Percentiles rank a stretch among this genome's conserved stretches.
phyloP scores from a whole-genome alignment of 192 early-diverging fungal species.

The Blastocladiella britannica region DNA sequence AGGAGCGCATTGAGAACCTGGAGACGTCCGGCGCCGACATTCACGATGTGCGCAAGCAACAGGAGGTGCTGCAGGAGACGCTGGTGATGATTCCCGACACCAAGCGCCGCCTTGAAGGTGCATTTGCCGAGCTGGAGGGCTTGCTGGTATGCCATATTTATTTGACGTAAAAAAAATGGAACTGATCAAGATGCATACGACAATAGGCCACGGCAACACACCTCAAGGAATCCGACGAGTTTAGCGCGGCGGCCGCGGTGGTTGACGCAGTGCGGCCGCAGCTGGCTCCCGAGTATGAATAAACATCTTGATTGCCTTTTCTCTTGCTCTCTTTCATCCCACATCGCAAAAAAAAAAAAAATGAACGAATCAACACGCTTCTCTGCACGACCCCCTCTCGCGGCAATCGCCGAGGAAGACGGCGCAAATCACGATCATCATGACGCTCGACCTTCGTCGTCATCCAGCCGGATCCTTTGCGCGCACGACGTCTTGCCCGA shows the following conservation, averaged over 20 bases:
- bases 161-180: neutral
- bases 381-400: too few relatives aligned
- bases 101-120: conserved; percentile 22
- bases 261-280: neutral
- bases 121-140: conserved; percentile 21
- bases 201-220: neutral
- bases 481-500: too few relatives aligned
- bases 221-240: neutral
- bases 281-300: neutral
- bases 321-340: too few relatives aligned
- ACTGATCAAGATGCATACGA: neutral
- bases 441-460: too few relatives aligned
- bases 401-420: too few relatives aligned
- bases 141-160: conserved; percentile 12
- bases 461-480: too few relatives aligned
- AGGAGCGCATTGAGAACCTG: conserved; percentile 28
- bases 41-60: conserved; percentile 36
- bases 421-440: too few relatives aligned
- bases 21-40: conserved; percentile 25
- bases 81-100: conserved; percentile 36
- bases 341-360: too few relatives aligned
- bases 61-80: conserved; percentile 39
- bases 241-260: neutral
- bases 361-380: too few relatives aligned
- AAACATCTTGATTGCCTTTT: too few relatives aligned